phyloP scores from a whole-genome alignment of 306 rosid species.

The Quercus variabilis region DNA sequence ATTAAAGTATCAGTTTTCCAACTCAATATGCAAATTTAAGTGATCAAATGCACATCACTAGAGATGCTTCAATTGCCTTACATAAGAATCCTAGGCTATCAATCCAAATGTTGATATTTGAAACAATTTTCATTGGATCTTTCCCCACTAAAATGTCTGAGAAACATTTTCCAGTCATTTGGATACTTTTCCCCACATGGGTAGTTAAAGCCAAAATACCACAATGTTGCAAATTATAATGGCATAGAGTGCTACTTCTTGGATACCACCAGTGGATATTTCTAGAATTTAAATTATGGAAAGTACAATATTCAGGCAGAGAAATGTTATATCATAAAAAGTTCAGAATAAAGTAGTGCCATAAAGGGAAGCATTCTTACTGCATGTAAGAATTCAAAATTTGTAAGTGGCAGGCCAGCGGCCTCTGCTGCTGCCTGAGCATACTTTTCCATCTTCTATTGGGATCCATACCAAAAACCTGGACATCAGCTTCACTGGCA shows the following conservation, averaged over 20 bases:
- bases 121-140: neutral
- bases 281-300: neutral
- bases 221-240: neutral
- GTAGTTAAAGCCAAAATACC: neutral
- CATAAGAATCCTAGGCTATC: neutral
- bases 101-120: neutral
- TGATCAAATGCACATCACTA: neutral
- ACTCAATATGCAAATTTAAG: neutral
- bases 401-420: slow-evolving; percentile 58
- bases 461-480: slow-evolving; percentile 80
- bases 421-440: slow-evolving; percentile 56
- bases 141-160: neutral
- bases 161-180: neutral
- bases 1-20: neutral
- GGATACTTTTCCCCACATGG: neutral
- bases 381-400: slow-evolving; percentile 74
- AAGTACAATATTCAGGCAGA: neutral
- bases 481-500: slow-evolving; percentile 39
- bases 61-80: neutral
- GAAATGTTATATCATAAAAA: neutral
- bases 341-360: neutral
- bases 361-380: slow-evolving; percentile 34
- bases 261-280: neutral
- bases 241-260: neutral
- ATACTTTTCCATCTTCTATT: slow-evolving; percentile 77